Evolutionary conservation across 352 stramenopile species (phyloP), one percentile per base, ranked within the genome.

Genomic region (Globisporangium nodosum): DNA sequence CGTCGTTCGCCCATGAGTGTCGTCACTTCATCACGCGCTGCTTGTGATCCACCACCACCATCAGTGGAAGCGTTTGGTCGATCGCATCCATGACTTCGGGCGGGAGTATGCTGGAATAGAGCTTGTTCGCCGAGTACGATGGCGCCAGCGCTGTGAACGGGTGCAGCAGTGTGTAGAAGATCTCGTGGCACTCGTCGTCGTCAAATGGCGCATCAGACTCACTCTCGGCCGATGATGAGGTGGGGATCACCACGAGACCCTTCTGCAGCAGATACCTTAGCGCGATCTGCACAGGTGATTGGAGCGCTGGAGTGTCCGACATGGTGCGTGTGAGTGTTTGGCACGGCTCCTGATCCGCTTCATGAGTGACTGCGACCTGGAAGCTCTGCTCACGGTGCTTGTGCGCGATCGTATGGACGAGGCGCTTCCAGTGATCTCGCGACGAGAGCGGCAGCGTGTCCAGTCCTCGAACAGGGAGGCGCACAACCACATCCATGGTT

Each of bases 221-320:
- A 46, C 7, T 59, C 42, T 46, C 62, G 57, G 31, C 66, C 64
- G 54, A 48, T 11, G 13, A 47, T 51, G 46, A 1, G 2, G 73
- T 56, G 1, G 76, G 74, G 47, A 84, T 56, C n/a, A 89, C 60
- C 3, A 81, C 59, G 24, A 84, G 53, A 7, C 76, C 76, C 56
- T 70, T 73, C 45, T 87, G 74, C 48, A 88, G 56, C 35, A 87
- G 61, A 39, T 77, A 88, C 18, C 74, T 68, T 13, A 78, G 35
- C 21, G 61, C 48, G 54, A 88, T 68, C 50, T 83, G 76, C 39
- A 69, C 42, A 2, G 61, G 51, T 5, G 60, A 71, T 54, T 81
- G 74, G 6, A 90, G 60, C 33, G 69, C 65, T 1, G 35, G 60
- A 0, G 61, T 76, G 6, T 69, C 54, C 1, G 40, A 35, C 61